Evolutionary conservation across 331 rosid species (phyloP), one percentile per base, ranked within the genome.

Genomic region (Stylosanthes scabra): DNA sequence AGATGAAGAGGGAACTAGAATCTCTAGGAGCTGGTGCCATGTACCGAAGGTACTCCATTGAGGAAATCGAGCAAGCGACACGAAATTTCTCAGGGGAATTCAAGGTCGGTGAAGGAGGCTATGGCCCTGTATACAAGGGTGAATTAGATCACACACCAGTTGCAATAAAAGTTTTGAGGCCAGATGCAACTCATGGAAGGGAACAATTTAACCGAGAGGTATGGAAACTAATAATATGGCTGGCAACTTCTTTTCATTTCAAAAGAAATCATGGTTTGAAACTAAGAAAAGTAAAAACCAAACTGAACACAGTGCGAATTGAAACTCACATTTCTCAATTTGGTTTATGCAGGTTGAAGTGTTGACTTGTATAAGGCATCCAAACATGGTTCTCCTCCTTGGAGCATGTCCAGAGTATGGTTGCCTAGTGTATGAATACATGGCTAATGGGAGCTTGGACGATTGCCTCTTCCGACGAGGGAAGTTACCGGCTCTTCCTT

Each of bases 341-440:
- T 25, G 42, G 28, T 50, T 46, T 57, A 44, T 74, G 68, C 80
- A 88, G 93, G 91, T 93, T 49, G 94, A 91, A 79, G 89, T 94
- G 62, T 69, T 94, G 29, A 89, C 97, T 66, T 74, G 87, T 82
- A 91, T 91, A 66, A 59, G 98, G 59, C 98, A 94, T 85, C 98
- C 96, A 39, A 94, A 94, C 84, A 88, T 94, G 96, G 97, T 94
- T 61, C 93, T 94, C 11, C 93, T 94, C 3, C 84, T 94, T 0
- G 98, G 98, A 72, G 98, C 98, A 40, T 93, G 97, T 60, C 96
- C 98, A 0, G 93, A 93, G 68, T 87, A 62, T 60, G 96, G 97
- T 9, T 91, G 98, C 71, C 80, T 93, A 20, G 97, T 93, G 15
- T 93, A 93, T 39, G 98, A 93, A 82, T 82, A 83, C 86, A 86